Evolutionary conservation across 495 filamentous ascomycete genomes (phyloP).

Genomic region (Sphaerosporella brunnea): DNA sequence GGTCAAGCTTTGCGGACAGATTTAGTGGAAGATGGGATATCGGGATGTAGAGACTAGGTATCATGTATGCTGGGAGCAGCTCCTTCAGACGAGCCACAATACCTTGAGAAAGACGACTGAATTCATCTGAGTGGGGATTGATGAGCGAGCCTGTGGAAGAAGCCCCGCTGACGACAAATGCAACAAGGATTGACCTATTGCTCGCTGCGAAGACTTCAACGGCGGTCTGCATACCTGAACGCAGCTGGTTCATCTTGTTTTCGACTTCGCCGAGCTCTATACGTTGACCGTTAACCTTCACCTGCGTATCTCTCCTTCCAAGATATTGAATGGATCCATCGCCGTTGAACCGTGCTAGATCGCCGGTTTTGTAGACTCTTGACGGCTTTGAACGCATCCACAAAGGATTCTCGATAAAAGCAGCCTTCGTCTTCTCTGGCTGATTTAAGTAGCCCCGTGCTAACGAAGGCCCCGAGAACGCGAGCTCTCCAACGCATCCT

Average conservation of each 20-base stretch:
- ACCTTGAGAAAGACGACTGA: constrained; percentile 51
- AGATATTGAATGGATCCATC: not conserved
- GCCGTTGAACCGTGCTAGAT: not conserved
- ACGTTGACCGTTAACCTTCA: constrained; percentile 33
- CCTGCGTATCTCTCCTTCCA: constrained; percentile 31
- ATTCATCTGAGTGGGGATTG: constrained; percentile 39
- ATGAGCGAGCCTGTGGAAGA: constrained; percentile 44
- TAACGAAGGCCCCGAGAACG: not conserved
- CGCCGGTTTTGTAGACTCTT: not conserved
- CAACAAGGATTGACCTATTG: constrained; percentile 23
- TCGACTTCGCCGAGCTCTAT: constrained; percentile 57
- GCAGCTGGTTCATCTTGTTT: too few relatives aligned
- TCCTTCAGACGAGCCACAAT: constrained; percentile 10
- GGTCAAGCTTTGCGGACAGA: constrained; percentile 30
- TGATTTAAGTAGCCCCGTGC: constrained; percentile 28
- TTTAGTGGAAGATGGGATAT: constrained; percentile 24
- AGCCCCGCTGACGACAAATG: constrained; percentile 35
- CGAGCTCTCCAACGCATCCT: not conserved
- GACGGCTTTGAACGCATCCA: too few relatives aligned
- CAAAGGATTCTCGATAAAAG: too few relatives aligned
- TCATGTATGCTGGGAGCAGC: constrained; percentile 27
- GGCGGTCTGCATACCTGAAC: too few relatives aligned
- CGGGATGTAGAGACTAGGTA: constrained; percentile 21
- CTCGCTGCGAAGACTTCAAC: constrained; percentile 38
- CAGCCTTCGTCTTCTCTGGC: constrained; percentile 14